Conservation (phyloP, 164 flowering plant species). For the Chimonanthus salicifolius region DNA sequence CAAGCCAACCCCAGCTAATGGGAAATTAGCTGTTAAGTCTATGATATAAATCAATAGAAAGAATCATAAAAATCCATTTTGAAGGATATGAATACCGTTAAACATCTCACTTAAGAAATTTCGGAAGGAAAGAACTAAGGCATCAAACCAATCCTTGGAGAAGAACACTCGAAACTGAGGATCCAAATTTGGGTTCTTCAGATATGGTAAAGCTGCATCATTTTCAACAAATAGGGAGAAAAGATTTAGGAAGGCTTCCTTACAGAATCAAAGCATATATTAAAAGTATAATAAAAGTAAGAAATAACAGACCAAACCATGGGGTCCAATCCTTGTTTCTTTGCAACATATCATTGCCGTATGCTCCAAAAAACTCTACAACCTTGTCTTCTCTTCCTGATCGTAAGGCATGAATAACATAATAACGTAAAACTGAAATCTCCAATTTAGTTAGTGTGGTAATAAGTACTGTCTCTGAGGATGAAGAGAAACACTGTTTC, state of each 20-base stretch:
- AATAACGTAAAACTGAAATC: conserved; percentile 62
- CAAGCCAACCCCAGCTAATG: too few species aligned
- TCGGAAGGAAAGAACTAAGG: conserved; percentile 62
- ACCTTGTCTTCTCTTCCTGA: conserved; percentile 65
- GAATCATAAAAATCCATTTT: neutral
- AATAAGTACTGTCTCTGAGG: conserved; percentile 35
- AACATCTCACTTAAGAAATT: conserved; percentile 79
- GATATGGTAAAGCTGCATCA: conserved; percentile 75
- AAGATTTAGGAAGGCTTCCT: too few species aligned
- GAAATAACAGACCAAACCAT: conserved; percentile 71
- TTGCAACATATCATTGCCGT: conserved; percentile 62
- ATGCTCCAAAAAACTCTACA: conserved; percentile 49
- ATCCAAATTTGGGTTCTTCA: conserved; percentile 66
- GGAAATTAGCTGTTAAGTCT: neutral
- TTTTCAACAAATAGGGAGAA: too few species aligned
- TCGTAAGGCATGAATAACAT: conserved; percentile 60
- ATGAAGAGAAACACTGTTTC: conserved; percentile 60
- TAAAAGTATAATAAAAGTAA: neutral
- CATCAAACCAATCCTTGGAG: conserved; percentile 84
- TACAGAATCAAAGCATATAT: neutral
- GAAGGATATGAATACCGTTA: conserved; percentile 91
- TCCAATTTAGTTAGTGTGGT: conserved; percentile 62
- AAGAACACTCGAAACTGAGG: conserved; percentile 78
- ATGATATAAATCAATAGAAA: neutral
- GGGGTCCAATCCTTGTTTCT: conserved; percentile 65